Evolutionary conservation across 148 eudicot species (phyloP).

Genomic region (Silene latifolia): DNA sequence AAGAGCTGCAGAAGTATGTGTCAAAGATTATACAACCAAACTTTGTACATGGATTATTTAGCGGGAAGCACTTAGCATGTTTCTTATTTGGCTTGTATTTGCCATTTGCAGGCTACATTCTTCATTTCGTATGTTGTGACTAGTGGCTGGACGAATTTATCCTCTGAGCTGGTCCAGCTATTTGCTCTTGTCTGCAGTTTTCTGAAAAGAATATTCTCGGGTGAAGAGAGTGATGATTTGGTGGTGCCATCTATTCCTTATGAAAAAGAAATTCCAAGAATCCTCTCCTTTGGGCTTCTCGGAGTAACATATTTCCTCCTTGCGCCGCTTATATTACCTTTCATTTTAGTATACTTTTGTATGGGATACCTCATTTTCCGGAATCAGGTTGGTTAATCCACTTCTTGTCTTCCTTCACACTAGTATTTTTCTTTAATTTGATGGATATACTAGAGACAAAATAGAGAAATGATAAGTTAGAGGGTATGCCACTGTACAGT

Average conservation of each 20-base stretch:
- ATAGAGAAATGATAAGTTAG: conserved; percentile 2
- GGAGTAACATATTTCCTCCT: conserved; percentile 87
- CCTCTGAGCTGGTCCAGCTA: conserved; percentile 59
- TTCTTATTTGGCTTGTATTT: conserved; percentile 9
- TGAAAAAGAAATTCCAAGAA: conserved; percentile 69
- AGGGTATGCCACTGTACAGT: background rate
- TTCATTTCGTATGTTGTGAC: conserved; percentile 89
- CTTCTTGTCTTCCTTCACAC: conserved; percentile 20
- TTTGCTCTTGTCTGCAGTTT: conserved; percentile 40
- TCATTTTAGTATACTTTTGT: conserved; percentile 70
- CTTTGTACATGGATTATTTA: background rate
- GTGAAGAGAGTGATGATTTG: conserved; percentile 39
- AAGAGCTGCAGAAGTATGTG: background rate
- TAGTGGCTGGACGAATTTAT: conserved; percentile 78
- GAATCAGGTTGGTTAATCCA: conserved; percentile 58
- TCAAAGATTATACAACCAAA: background rate
- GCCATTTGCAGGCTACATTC: conserved; percentile 66
- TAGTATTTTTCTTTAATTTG: background rate
- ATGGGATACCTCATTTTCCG: conserved; percentile 73
- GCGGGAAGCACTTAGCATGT: background rate
- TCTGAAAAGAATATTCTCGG: conserved; percentile 31
- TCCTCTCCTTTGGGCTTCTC: conserved; percentile 71
- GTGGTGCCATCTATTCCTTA: conserved; percentile 63
- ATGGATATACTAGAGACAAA: background rate
- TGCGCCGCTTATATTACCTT: conserved; percentile 81